A percentile compares a stretch with the other conserved stretches of the same genome.
These are phyloP conservation scores for Neobulgaria alba DNA, from an alignment of 2,329 filamentous ascomycete genomes.

Conservation along the genomic window DNA sequence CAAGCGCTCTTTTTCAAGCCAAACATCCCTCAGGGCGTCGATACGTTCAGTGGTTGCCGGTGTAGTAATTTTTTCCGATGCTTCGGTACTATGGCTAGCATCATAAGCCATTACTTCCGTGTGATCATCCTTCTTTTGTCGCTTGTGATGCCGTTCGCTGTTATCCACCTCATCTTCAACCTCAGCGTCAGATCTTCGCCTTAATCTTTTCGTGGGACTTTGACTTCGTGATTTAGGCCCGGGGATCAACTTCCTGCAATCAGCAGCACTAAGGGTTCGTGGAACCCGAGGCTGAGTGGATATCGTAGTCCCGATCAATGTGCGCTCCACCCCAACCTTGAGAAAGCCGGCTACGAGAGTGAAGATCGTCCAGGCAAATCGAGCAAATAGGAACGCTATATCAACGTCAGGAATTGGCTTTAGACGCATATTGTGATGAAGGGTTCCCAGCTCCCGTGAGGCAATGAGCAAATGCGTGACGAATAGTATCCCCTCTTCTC, in stretches of 20 bases:
- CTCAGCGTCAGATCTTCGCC: not conserved
- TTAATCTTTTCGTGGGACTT: not conserved
- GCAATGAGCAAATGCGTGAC: conserved; percentile 5
- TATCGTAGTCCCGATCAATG: not conserved
- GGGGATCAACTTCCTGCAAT: not conserved
- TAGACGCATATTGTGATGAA: conserved; percentile 7
- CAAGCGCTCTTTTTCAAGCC: not conserved
- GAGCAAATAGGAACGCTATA: conserved; percentile 5
- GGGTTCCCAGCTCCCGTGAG: conserved; percentile 2
- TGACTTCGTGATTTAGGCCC: not conserved
- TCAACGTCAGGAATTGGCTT: conserved; percentile 2
- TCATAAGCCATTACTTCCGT: not conserved
- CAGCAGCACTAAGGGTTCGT: not conserved
- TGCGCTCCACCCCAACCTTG: not conserved
- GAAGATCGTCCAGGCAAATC: conserved; percentile 10
- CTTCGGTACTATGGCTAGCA: not conserved
- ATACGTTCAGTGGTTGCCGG: not conserved
- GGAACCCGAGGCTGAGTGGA: not conserved
- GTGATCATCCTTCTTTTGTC: not conserved
- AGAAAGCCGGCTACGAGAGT: not conserved
- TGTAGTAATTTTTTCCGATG: not conserved
- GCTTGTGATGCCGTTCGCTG: not conserved
- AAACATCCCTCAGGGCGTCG: not conserved
- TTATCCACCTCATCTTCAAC: not conserved
- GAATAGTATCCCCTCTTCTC: not conserved